Conservation (phyloP, 2,329 filamentous ascomycete species). For the Cryphonectria radicalis region DNA sequence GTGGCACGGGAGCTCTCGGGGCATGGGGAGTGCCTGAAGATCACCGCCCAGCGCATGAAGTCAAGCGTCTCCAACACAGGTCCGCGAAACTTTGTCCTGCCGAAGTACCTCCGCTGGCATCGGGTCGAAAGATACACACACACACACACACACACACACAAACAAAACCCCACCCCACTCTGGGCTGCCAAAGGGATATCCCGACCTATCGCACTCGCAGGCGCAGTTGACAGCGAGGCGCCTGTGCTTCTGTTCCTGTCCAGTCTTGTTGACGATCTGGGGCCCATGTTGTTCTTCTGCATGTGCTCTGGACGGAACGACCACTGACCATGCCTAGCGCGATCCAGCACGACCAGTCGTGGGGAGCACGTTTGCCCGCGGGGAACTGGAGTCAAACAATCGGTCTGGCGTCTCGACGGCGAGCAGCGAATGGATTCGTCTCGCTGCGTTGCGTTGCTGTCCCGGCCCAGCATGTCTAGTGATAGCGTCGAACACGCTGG, state of each 20-base stretch:
- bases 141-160: neutral
- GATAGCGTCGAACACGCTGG: slow-evolving; percentile 20
- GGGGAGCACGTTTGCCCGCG: neutral
- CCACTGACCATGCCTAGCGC: slow-evolving; percentile 18
- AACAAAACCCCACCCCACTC: neutral
- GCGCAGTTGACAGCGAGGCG: slow-evolving; percentile 19
- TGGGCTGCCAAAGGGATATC: neutral
- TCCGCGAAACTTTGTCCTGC: neutral
- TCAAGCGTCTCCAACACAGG: slow-evolving; percentile 9
- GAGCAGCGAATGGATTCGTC: slow-evolving; percentile 26
- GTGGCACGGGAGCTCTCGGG: slow-evolving; percentile 18
- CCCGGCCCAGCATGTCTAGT: slow-evolving; percentile 16
- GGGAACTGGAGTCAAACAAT: slow-evolving; percentile 12
- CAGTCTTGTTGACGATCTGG: slow-evolving; percentile 13
- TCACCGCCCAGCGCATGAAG: slow-evolving; percentile 25
- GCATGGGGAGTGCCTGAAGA: slow-evolving; percentile 30
- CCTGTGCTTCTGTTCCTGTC: slow-evolving; percentile 5
- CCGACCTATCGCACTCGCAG: slow-evolving; percentile 1
- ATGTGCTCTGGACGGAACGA: slow-evolving; percentile 16
- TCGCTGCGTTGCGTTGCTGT: slow-evolving; percentile 9
- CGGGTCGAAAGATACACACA: neutral
- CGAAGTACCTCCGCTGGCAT: slow-evolving; percentile 9
- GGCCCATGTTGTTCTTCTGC: slow-evolving; percentile 19
- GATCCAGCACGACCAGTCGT: slow-evolving; percentile 20
- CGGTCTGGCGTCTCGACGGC: slow-evolving; percentile 21